Evolutionary conservation across 495 filamentous ascomycete species (phyloP), one percentile per base, ranked within the genome.

Genomic region (Aspergillus cavernicola): DNA sequence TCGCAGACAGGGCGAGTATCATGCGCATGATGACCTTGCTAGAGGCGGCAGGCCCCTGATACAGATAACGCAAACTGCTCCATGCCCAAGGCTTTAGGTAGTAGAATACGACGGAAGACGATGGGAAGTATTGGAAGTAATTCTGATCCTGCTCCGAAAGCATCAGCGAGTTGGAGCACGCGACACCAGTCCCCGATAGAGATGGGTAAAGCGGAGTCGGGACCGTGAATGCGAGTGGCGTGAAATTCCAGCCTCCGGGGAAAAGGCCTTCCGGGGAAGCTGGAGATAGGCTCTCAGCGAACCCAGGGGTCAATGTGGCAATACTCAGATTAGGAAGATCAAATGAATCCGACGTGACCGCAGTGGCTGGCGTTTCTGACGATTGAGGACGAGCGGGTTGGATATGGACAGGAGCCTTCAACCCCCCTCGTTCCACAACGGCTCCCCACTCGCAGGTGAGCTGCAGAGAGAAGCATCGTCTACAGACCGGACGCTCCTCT

Each of bases 401-500:
- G 2, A 70, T 62, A 51, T 66, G 59, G 31, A 68, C 58, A 42
- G 65, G 64, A 1, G 50, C n/a, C n/a, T n/a, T n/a, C 37, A 61
- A 58, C 22, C 64, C 63, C 40, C 57, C 65, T 41, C 64, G 64
- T 50, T 66, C 67, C 23, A 71, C 62, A 5, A 65, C 62, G 20
- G 66, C 52, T 9, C 68, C 71, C 71, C 71, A 74, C 55, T 76
- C 71, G 22, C 67, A 70, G 29, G 53, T 54, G 12, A 72, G 62
- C 11, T 57, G 65, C 29, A 70, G 43, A 9, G 66, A 61, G 33
- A 46, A 33, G 53, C 79, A 81, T 29, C 75, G 73, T 22, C 64
- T 63, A 56, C 79, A 81, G 5, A 76, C 51, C 2, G 79, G 79
- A 37, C 68, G 74, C 56, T 68, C 66, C 64, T 81, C 79, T 46